Percentiles rank a stretch among this genome's conserved stretches.
These are phyloP conservation scores for Rhodotorula sp. DNA, from an alignment of 1,284 basidiomycete genomes.

Conservation along the genomic window DNA sequence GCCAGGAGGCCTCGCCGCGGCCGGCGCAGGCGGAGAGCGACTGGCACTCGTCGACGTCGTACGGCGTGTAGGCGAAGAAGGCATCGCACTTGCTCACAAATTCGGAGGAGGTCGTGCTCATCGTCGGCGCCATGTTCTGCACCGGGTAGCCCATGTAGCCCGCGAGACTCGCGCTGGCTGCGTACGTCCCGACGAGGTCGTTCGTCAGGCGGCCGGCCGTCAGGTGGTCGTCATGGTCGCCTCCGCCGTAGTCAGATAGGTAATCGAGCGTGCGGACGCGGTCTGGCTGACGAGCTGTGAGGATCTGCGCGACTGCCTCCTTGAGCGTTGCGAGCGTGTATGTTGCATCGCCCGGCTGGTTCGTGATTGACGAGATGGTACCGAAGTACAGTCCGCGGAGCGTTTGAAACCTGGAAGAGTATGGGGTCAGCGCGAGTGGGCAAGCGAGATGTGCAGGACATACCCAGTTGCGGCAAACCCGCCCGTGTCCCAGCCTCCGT, in stretches of 20 bases:
- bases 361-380: constrained; percentile 26
- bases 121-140: constrained; percentile 21
- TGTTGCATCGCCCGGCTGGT: constrained; percentile 25
- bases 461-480: constrained; percentile 14
- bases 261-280: constrained; percentile 32
- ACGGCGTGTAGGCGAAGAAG: constrained; percentile 39
- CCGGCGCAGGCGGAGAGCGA: constrained; percentile 25
- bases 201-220: constrained; percentile 28
- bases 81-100: constrained; percentile 27
- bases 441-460: neutral
- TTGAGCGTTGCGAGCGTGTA: constrained; percentile 33
- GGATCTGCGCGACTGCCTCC: constrained; percentile 25
- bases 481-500: constrained; percentile 32
- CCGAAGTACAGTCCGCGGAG: constrained; percentile 32
- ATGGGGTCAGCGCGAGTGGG: neutral
- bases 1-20: constrained; percentile 36
- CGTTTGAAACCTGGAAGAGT: constrained; percentile 1
- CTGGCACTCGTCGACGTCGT: constrained; percentile 35
- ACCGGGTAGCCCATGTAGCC: constrained; percentile 31
- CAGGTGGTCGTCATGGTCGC: constrained; percentile 42
- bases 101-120: constrained; percentile 1
- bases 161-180: constrained; percentile 14
- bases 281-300: constrained; percentile 20
- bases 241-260: constrained; percentile 25
- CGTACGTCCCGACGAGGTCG: constrained; percentile 10